Conservation (phyloP, 164 flowering plant species). For the Piper betle region DNA sequence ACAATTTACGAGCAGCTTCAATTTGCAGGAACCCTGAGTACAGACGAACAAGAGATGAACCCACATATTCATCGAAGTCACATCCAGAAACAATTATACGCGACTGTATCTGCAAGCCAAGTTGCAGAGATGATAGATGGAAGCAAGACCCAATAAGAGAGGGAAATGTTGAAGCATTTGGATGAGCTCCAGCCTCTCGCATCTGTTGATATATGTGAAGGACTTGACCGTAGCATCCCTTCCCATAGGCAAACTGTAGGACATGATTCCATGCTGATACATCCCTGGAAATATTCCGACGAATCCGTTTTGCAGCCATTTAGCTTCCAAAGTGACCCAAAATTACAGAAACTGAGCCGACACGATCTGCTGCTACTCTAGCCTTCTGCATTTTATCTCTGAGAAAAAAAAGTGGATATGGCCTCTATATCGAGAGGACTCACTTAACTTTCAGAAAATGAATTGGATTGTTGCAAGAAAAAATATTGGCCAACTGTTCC, state of each 20-base stretch:
- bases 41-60: constrained; percentile 6
- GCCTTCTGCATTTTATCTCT: background rate
- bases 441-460: background rate
- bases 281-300: background rate
- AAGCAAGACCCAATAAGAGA: constrained; percentile 6
- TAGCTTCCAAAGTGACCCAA: background rate
- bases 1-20: constrained; percentile 2
- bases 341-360: background rate
- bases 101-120: constrained; percentile 8
- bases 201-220: constrained; percentile 5
- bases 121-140: constrained; percentile 1
- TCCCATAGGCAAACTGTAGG: background rate
- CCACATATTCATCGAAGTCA: constrained; percentile 6
- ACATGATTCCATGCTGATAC: constrained; percentile 4
- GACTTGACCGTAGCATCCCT: constrained; percentile 1
- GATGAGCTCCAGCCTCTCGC: constrained; percentile 3
- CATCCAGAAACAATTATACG: constrained; percentile 3
- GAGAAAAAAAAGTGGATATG: background rate
- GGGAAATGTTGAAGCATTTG: constrained; percentile 12
- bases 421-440: background rate
- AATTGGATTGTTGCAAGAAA: background rate
- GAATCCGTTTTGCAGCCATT: background rate
- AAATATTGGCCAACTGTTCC: background rate
- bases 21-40: constrained; percentile 2
- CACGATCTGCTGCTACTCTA: background rate